Conservation (phyloP, 768 basidiomycete genomes). For the Clathrus columnatus region DNA sequence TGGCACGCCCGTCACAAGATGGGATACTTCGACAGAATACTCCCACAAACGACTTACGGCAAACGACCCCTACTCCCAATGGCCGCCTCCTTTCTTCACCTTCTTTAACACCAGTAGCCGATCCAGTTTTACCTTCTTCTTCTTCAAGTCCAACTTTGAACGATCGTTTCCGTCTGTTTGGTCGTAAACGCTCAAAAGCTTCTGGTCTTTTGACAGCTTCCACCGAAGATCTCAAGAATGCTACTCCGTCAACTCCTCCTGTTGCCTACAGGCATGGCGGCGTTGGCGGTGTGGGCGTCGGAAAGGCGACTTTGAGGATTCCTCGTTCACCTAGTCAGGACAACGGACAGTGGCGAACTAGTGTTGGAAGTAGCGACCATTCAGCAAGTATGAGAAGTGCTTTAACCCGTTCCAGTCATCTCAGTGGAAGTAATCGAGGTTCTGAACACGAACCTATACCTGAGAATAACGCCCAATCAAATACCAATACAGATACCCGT, state of each 20-base stretch:
- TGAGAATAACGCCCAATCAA: background rate
- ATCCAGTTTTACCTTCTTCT: background rate
- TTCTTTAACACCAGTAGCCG: background rate
- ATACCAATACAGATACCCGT: background rate
- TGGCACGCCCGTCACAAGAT: conserved; percentile 23
- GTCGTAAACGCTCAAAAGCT: conserved; percentile 6
- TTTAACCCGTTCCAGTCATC: background rate
- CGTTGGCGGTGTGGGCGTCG: too few relatives aligned
- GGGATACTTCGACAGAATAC: conserved; percentile 6
- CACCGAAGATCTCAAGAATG: background rate
- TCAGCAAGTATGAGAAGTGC: background rate
- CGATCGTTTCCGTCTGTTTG: conserved; percentile 7
- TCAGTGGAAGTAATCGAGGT: background rate
- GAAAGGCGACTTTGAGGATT: background rate
- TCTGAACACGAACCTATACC: background rate
- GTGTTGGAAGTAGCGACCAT: background rate
- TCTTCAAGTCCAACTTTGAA: background rate
- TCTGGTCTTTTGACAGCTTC: background rate
- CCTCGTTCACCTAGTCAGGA: background rate
- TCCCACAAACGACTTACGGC: background rate
- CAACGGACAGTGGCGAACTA: background rate
- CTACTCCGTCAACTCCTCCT: conserved; percentile 1
- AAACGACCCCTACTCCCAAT: background rate
- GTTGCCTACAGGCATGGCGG: conserved; percentile 7
- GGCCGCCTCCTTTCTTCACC: background rate